phyloP scores from a whole-genome alignment of 208 protist genomes.

The Herpetomonas tarakana region DNA sequence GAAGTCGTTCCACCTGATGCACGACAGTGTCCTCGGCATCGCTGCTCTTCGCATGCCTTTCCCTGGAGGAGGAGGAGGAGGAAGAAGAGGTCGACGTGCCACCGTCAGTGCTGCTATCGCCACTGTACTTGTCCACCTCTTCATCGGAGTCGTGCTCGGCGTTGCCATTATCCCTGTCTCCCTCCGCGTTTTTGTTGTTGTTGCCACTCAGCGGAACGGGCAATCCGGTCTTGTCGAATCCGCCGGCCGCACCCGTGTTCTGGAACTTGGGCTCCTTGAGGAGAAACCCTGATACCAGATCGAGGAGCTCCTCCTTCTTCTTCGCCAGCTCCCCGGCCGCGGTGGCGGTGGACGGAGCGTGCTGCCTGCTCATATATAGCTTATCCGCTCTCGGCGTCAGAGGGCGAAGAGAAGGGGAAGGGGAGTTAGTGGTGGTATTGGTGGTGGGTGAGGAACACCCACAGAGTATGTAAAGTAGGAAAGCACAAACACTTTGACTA shows the following conservation, averaged over 20 bases:
- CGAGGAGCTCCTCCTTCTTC: conserved; percentile 81
- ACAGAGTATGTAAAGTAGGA: neutral
- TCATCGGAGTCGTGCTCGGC: neutral
- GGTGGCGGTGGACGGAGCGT: neutral
- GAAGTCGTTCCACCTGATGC: conserved; percentile 30
- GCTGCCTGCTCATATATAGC: too few relatives aligned
- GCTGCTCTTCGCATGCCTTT: neutral
- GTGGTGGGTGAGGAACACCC: too few relatives aligned
- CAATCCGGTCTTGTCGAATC: neutral
- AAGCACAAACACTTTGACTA: too few relatives aligned
- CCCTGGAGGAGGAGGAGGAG: neutral
- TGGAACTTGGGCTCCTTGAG: conserved; percentile 76
- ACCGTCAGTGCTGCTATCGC: neutral
- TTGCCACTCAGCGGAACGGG: neutral
- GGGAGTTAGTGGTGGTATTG: too few relatives aligned
- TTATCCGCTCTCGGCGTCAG: too few relatives aligned
- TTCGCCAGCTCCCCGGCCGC: conserved; percentile 14
- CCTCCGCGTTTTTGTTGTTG: neutral
- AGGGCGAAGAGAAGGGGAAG: too few relatives aligned
- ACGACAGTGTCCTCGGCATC: neutral
- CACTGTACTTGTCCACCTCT: neutral
- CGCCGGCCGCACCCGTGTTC: conserved; percentile 2
- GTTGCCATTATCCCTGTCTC: too few relatives aligned
- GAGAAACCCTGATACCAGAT: conserved; percentile 69
- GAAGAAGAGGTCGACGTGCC: too few relatives aligned